Evolutionary conservation across 371 early-diverging fungal genomes (phyloP).

Genomic region (Catenaria anguillulae): DNA sequence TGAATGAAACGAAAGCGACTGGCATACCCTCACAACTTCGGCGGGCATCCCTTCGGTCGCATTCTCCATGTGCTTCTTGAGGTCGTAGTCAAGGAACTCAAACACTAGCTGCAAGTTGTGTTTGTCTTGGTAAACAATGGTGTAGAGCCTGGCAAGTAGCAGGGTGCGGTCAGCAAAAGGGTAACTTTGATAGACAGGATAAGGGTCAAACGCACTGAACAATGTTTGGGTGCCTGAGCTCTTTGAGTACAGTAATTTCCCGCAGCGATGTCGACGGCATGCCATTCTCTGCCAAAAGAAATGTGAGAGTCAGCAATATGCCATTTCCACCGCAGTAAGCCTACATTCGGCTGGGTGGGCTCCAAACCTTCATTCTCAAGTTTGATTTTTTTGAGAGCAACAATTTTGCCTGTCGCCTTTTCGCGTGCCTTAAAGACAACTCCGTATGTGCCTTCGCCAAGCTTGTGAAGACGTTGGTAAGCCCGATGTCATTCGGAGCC

Average conservation of each 20-base stretch:
- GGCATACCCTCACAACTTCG: slow-evolving; percentile 48
- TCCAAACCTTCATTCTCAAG: slow-evolving; percentile 53
- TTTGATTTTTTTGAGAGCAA: slow-evolving; percentile 94
- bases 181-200: no score
- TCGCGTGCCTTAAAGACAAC: slow-evolving; percentile 91
- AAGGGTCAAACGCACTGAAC: slow-evolving; percentile 31
- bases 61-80: slow-evolving; percentile 85
- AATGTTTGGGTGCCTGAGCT: slow-evolving; percentile 81
- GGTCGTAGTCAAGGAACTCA: slow-evolving; percentile 91
- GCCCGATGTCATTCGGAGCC: no score
- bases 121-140: slow-evolving; percentile 77
- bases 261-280: slow-evolving; percentile 89
- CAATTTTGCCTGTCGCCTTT: slow-evolving; percentile 52
- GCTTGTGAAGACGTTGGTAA: slow-evolving; percentile 50
- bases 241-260: slow-evolving; percentile 95
- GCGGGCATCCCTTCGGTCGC: slow-evolving; percentile 38
- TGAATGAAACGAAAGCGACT: no score
- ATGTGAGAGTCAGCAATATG: no score
- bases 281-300: slow-evolving; percentile 53
- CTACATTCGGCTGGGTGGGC: no score
- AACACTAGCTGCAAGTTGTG: slow-evolving; percentile 91
- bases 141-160: slow-evolving; percentile 33
- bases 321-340: no score
- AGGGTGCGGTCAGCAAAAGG: no score
- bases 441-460: slow-evolving; percentile 96